Evolutionary conservation across 2,329 filamentous ascomycete species (phyloP).

Genomic region (Rhytidhysteron rufulum): DNA sequence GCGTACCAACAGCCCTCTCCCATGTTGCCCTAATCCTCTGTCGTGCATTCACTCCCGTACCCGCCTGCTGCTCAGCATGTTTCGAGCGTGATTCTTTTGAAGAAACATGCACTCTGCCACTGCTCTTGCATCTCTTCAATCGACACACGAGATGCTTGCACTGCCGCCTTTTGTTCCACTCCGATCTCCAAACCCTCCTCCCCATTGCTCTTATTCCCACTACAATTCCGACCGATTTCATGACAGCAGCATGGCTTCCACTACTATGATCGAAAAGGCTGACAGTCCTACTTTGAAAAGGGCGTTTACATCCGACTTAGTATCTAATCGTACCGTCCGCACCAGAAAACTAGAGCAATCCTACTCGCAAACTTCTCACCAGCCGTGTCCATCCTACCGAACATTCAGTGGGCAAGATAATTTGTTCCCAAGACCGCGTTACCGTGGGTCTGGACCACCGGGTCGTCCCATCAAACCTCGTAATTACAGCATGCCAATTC

Average conservation of each 20-base stretch:
- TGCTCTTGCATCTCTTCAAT: background rate
- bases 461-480: slow-evolving; percentile 8
- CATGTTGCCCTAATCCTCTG: slow-evolving; percentile 13
- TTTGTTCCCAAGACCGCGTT: slow-evolving; percentile 10
- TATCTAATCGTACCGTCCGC: slow-evolving; percentile 30
- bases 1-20: slow-evolving; percentile 19
- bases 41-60: slow-evolving; percentile 4
- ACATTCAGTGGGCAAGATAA: slow-evolving; percentile 2
- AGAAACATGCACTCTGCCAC: slow-evolving; percentile 4
- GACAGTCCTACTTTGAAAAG: slow-evolving; percentile 33
- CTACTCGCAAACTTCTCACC: slow-evolving; percentile 10
- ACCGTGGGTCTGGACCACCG: slow-evolving; percentile 14
- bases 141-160: slow-evolving; percentile 1
- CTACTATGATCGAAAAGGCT: slow-evolving; percentile 25
- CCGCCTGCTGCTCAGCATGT: slow-evolving; percentile 6
- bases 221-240: slow-evolving; percentile 1
- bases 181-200: background rate
- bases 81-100: slow-evolving; percentile 8
- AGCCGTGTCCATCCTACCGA: slow-evolving; percentile 4
- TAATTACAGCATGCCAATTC: slow-evolving; percentile 33
- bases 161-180: background rate
- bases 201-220: background rate
- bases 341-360: slow-evolving; percentile 23
- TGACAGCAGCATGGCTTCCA: slow-evolving; percentile 19
- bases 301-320: slow-evolving; percentile 25